A percentile compares a stretch with the other conserved stretches of the same genome.
phyloP scores from a whole-genome alignment of 345 rosid genomes.

The Lepidium africanum region DNA sequence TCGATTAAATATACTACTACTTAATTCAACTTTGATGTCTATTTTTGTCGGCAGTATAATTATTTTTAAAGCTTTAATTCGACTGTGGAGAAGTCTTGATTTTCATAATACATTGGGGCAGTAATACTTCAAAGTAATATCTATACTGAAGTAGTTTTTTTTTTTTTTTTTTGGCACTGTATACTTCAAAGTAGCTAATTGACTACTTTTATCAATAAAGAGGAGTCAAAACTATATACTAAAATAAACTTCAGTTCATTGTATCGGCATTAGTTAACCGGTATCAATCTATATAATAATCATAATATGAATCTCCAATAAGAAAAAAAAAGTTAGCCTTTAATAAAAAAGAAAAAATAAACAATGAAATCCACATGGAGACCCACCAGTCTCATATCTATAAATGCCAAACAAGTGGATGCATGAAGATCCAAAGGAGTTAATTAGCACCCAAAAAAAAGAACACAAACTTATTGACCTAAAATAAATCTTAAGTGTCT shows the following conservation, averaged over 20 bases:
- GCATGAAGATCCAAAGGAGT: conserved; percentile 12
- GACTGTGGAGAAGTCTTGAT: background rate
- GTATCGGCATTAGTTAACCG: background rate
- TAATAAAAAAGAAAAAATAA: background rate
- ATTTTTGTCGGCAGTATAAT: background rate
- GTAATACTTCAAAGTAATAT: background rate
- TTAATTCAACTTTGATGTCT: background rate
- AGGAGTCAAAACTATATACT: conserved; percentile 4
- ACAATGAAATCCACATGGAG: conserved; percentile 19
- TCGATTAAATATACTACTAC: background rate
- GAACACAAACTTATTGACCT: background rate
- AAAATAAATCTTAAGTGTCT: background rate
- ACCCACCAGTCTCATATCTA: conserved; percentile 17
- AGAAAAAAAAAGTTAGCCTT: background rate
- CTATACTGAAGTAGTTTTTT: too few relatives aligned
- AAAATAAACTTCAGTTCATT: background rate
- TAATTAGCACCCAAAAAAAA: background rate
- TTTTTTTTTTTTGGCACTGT: too few relatives aligned
- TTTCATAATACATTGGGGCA: background rate
- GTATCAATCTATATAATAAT: background rate
- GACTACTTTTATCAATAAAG: background rate
- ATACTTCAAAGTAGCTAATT: conserved; percentile 3
- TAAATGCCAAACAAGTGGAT: conserved; percentile 24
- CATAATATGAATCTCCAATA: background rate
- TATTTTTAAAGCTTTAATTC: background rate